Base-by-base conservation (phyloP, 495 filamentous ascomycete species). In the Xylaria telfairii region DNA sequence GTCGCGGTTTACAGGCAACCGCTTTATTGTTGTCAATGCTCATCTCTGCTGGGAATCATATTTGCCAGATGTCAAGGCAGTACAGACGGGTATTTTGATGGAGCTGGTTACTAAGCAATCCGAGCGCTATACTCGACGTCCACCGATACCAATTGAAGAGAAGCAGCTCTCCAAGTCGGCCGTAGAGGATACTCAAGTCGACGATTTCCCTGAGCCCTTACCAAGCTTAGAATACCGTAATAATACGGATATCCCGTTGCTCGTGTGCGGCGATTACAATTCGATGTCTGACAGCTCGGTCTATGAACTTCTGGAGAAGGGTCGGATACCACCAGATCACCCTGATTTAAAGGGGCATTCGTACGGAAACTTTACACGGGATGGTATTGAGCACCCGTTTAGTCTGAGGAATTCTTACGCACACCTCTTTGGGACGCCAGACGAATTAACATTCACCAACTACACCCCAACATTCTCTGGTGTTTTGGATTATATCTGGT, bases 401-500 rank as follows among this genome's bases (percentile, higher is more conserved):
- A 93, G 90, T 79, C 81, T 99, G 73, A 93, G 94, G 78, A 97
- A 95, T 2, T 89, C 93, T 17, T 99, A 99, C 77, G 84, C 84
- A 19, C 86, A 88, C 74, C 85, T 92, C 8, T 83, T 86, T 57
- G 85, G 82, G 41, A 87, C 87, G 0, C 87, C 90, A 15, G 90
- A 92, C n/a, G 93, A 97, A 75, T 79, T 98, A 71, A 88, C 88
- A 60, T 98, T 98, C 79, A 98, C 96, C 46, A 98, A 99, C 81
- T 98, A 98, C 81, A 96, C 94, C 15, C 95, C 96, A 5, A 88
- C 88, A 41, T 99, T 97, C 85, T 90, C 87, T 28, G 94, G 92
- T 49, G 92, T 97, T 62, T 91, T 99, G 69, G 96, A 99, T 79
- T 98, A 98, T 80, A 92, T 98, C 76, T 98, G 93, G 94, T 99